phyloP scores from a whole-genome alignment of 768 basidiomycete genomes.

The Agrocybe chaxingu region DNA sequence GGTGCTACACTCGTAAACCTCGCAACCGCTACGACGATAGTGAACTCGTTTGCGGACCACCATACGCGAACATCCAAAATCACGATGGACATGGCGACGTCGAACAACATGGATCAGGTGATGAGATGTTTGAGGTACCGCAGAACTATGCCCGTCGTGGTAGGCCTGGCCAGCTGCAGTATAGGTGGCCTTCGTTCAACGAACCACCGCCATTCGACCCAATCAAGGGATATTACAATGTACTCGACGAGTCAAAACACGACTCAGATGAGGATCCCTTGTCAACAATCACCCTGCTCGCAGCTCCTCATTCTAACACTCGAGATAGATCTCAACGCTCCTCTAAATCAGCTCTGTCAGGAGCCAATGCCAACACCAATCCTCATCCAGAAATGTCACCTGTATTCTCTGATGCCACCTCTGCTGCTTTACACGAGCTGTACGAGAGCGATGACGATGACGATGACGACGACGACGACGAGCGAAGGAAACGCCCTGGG shows the following conservation, averaged over 20 bases:
- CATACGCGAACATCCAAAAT: slow-evolving; percentile 12
- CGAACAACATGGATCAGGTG: background rate
- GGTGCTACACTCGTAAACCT: slow-evolving; percentile 24
- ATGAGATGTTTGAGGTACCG: slow-evolving; percentile 1
- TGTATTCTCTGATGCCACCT: background rate
- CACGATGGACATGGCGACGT: background rate
- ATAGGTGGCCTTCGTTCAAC: slow-evolving; percentile 16
- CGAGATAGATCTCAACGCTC: too few species aligned
- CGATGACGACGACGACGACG: slow-evolving; percentile 8
- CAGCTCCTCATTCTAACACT: background rate
- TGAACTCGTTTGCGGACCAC: slow-evolving; percentile 20
- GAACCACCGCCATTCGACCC: slow-evolving; percentile 13
- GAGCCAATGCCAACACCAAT: too few species aligned
- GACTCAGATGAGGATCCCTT: background rate
- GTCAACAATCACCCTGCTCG: background rate
- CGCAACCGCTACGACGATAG: slow-evolving; percentile 14
- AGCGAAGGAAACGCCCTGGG: slow-evolving; percentile 31
- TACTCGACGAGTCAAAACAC: background rate
- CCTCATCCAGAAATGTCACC: background rate
- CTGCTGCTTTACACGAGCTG: too few species aligned
- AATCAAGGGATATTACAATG: slow-evolving; percentile 5
- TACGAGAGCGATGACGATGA: slow-evolving; percentile 11
- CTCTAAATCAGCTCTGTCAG: too few species aligned
- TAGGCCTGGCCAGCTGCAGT: background rate
- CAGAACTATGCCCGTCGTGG: background rate